Evolutionary conservation across 192 early-diverging fungal genomes (phyloP).

Genomic region (Entophlyctis luteolus): DNA sequence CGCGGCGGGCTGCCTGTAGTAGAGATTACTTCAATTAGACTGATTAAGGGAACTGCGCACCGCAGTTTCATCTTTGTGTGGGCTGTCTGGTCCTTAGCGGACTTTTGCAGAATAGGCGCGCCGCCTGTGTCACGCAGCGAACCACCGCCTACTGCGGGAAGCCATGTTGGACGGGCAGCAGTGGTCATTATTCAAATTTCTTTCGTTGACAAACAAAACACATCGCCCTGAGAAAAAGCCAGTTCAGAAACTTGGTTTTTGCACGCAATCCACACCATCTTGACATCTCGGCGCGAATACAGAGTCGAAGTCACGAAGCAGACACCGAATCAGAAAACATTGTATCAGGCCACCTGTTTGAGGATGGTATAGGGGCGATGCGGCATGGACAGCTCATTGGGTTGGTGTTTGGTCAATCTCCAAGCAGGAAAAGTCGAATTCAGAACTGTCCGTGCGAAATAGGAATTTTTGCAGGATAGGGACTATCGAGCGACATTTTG

Average conservation of each 20-base stretch:
- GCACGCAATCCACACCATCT: too few species aligned
- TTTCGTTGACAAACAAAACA: not conserved
- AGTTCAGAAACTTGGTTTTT: too few species aligned
- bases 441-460: too few species aligned
- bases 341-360: not conserved
- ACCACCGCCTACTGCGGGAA: conserved; percentile 51
- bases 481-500: too few species aligned
- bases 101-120: conserved; percentile 32
- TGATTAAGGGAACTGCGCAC: not conserved
- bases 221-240: too few species aligned
- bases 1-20: conserved; percentile 32
- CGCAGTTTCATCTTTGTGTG: conserved; percentile 50
- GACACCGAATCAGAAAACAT: not conserved
- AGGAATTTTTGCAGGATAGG: too few species aligned
- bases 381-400: too few species aligned
- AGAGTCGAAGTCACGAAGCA: not conserved
- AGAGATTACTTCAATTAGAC: not conserved
- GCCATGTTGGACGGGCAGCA: conserved; percentile 43
- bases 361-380: too few species aligned
- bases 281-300: not conserved
- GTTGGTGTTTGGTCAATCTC: too few species aligned
- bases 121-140: conserved; percentile 42
- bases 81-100: conserved; percentile 33
- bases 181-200: conserved; percentile 13
- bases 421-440: too few species aligned